Conservation (phyloP, 495 filamentous ascomycete species). For the Haplographium delicatum region DNA sequence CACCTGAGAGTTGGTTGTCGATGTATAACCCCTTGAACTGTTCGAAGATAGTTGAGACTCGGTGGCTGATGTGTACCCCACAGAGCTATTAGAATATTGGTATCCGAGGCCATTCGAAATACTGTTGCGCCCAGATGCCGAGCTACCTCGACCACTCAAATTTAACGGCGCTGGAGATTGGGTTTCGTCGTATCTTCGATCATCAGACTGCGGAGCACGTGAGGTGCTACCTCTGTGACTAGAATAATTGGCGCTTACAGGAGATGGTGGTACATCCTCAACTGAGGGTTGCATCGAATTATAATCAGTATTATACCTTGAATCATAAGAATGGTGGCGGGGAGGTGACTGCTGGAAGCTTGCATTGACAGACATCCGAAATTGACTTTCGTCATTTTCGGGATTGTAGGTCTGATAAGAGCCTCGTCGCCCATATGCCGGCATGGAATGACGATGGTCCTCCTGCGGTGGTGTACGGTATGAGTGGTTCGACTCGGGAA, state of each 20-base stretch:
- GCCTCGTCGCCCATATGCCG: conserved; percentile 10
- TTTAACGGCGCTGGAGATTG: conserved; percentile 45
- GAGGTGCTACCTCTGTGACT: conserved; percentile 12
- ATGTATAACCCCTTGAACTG: too few relatives aligned
- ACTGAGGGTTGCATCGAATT: conserved; percentile 63
- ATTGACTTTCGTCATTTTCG: conserved; percentile 13
- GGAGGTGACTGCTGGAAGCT: conserved; percentile 24
- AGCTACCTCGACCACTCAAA: conserved; percentile 33
- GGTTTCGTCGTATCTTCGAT: conserved; percentile 37
- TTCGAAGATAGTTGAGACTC: conserved; percentile 15
- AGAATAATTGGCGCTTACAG: conserved; percentile 17
- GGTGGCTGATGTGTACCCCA: conserved; percentile 13
- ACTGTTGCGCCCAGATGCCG: conserved; percentile 29
- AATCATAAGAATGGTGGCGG: conserved; percentile 46
- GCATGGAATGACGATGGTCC: conserved; percentile 20
- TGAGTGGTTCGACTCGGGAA: neutral
- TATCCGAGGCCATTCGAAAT: conserved; percentile 8
- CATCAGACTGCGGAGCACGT: conserved; percentile 29
- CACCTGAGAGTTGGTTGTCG: too few relatives aligned
- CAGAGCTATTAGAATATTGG: conserved; percentile 17
- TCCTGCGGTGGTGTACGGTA: conserved; percentile 13
- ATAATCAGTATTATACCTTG: conserved; percentile 35
- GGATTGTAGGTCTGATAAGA: conserved; percentile 21
- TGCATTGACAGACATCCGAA: conserved; percentile 6
- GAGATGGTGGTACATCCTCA: conserved; percentile 58